phyloP scores from a whole-genome alignment of 2,329 filamentous ascomycete genomes.

The Aspergillus costaricaensis region DNA sequence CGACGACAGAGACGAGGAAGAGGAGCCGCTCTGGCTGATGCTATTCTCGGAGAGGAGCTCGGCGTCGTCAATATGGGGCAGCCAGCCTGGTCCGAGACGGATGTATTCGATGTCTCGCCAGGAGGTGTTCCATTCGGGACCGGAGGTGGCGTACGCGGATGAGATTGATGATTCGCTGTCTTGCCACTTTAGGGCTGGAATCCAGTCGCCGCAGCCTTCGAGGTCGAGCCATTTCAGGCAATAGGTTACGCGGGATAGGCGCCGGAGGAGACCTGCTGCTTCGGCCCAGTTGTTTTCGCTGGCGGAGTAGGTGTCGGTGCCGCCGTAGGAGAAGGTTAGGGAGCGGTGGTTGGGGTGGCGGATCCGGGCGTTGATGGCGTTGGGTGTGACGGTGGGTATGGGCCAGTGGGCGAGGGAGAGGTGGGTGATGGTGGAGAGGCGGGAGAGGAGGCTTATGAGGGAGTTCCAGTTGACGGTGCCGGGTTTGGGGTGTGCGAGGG shows the following conservation, averaged over 20 bases:
- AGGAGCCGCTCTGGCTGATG: background rate
- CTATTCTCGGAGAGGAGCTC: conserved; percentile 5
- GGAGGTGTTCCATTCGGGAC: conserved; percentile 49
- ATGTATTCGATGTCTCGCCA: conserved; percentile 50
- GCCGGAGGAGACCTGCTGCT: conserved; percentile 57
- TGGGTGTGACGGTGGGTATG: conserved; percentile 58
- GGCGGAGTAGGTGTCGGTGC: conserved; percentile 55
- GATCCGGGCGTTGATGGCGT: conserved; percentile 50
- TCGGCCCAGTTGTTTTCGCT: conserved; percentile 59
- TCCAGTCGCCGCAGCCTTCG: conserved; percentile 60
- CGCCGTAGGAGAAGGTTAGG: conserved; percentile 50
- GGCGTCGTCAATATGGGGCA: conserved; percentile 27
- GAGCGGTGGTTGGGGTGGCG: conserved; percentile 42
- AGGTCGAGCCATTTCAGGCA: conserved; percentile 64
- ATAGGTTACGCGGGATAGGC: conserved; percentile 57
- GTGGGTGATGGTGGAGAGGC: conserved; percentile 60
- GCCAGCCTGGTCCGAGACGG: conserved; percentile 46
- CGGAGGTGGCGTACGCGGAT: conserved; percentile 30
- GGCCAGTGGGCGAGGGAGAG: conserved; percentile 66
- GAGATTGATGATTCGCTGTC: conserved; percentile 23
- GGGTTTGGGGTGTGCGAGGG: conserved; percentile 54
- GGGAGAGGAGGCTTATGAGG: conserved; percentile 55
- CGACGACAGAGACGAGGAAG: background rate
- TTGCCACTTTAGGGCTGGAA: conserved; percentile 53
- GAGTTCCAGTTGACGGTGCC: conserved; percentile 55